A percentile compares a stretch with the other conserved stretches of the same genome.
Evolutionary conservation across 2,329 filamentous ascomycete species (phyloP).

Genomic region (Sarocladiaceae sp.): DNA sequence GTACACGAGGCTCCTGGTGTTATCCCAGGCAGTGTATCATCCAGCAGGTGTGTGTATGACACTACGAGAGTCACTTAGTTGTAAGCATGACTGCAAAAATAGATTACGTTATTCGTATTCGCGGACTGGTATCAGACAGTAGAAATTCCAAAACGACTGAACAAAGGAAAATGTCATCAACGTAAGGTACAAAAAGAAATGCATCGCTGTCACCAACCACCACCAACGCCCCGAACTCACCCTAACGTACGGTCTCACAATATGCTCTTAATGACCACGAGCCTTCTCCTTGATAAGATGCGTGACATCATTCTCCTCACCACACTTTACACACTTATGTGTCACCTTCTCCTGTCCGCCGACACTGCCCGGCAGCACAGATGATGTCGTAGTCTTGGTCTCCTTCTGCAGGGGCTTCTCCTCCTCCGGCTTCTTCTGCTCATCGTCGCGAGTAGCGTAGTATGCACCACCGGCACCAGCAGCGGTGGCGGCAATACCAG

Average conservation of each 20-base stretch:
- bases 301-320: constrained; percentile 6
- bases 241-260: too few species aligned
- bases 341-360: constrained; percentile 1
- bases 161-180: neutral
- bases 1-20: too few species aligned
- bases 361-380: neutral
- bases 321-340: constrained; percentile 4
- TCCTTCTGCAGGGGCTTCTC: constrained; percentile 1
- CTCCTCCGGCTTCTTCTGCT: neutral
- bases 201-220: neutral
- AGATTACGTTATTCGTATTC: neutral
- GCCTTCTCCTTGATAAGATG: constrained; percentile 1
- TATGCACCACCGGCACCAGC: neutral
- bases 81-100: too few species aligned
- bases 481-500: neutral
- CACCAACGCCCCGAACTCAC: neutral
- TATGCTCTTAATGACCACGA: too few species aligned
- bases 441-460: neutral
- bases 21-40: too few species aligned
- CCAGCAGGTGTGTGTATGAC: too few species aligned
- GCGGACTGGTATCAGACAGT: too few species aligned
- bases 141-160: too few species aligned
- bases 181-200: neutral
- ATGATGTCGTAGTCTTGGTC: neutral
- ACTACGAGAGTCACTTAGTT: too few species aligned